Base-by-base conservation (phyloP, 2,329 filamentous ascomycete genomes). In the Neonectria hederae region DNA sequence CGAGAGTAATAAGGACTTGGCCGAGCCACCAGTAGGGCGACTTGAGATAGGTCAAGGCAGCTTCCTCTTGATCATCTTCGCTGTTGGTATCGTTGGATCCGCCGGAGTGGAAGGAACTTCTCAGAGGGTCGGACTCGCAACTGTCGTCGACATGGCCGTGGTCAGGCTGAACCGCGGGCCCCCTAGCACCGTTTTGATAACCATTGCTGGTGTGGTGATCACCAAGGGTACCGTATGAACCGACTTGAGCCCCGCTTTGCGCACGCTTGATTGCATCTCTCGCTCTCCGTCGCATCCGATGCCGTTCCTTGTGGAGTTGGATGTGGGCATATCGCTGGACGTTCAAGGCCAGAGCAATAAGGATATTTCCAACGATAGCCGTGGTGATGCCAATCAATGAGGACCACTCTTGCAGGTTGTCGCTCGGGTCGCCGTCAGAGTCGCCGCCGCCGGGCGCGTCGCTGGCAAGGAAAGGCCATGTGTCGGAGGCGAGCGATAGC, bases 1-100 rank as follows among this genome's bases (percentile, higher is more conserved):
- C 96, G 24, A 97, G 82, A 0, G 90, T 93, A 88, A 99, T 99
- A 64, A 99, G 84, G 17, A 97, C 86, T 69, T 98, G 95, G 21
- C 96, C 96, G 32, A 90, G 81, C 96, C 96, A 99, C 96, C 96
- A 99, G 76, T 96, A 97, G 1, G 94, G 93, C 38, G 94, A 97
- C 68, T 89, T 89, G 64, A 99, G 86, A 78, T 99, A 99, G 6
- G 88, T 91, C 62, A 90, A 90, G 30, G 89, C 74, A 5, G 74
- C 75, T 60, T 83, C 82, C 58, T 78, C 72, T 45, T 77, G 70
- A 11, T 71, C 64, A 48, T 73, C 67, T 7, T 66, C 69, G 46
- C 63, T 67, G 24, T 69, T 69, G 21, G 72, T 73, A 17, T 68
- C 66, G 59, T 69, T 69, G 22, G 72, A 73, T n/a, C 66, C 65